phyloP scores from a whole-genome alignment of 164 flowering plant genomes.

The Pachysandra terminalis region DNA sequence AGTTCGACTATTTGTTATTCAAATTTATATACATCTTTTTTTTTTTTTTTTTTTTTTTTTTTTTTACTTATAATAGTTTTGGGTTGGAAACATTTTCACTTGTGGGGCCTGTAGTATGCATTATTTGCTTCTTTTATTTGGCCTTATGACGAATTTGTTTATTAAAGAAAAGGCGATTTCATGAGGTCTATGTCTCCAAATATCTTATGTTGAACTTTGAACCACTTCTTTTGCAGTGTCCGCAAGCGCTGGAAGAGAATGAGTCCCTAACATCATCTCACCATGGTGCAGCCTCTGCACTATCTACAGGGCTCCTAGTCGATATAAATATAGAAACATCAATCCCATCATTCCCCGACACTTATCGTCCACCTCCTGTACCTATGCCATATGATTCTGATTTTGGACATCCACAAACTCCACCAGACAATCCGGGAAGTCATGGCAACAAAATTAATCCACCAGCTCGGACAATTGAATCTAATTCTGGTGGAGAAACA shows the following conservation, averaged over 20 bases:
- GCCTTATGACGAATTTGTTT: no score
- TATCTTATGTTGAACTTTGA: not conserved
- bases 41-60: no score
- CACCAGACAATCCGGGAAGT: conserved; percentile 18
- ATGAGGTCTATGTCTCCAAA: no score
- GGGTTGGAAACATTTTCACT: no score
- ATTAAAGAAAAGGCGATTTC: no score
- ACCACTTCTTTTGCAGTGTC: conserved; percentile 50
- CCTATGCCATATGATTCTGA: conserved; percentile 73
- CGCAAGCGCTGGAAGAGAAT: conserved; percentile 52
- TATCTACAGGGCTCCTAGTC: conserved; percentile 46
- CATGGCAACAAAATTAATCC: conserved; percentile 20
- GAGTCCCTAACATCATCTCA: conserved; percentile 44
- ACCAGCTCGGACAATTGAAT: conserved; percentile 23
- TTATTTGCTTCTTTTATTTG: no score
- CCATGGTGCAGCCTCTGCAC: conserved; percentile 33
- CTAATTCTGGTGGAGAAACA: conserved; percentile 35
- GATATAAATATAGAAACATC: conserved; percentile 60
- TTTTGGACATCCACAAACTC: conserved; percentile 43
- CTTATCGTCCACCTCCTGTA: conserved; percentile 69
- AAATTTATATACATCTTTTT: no score
- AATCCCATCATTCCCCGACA: conserved; percentile 63
- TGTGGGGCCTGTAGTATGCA: no score
- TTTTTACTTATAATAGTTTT: no score
- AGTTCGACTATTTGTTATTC: no score